These are phyloP conservation scores for Tulasnella sp. DNA, from an alignment of 768 basidiomycete species.

Conservation along the genomic window DNA sequence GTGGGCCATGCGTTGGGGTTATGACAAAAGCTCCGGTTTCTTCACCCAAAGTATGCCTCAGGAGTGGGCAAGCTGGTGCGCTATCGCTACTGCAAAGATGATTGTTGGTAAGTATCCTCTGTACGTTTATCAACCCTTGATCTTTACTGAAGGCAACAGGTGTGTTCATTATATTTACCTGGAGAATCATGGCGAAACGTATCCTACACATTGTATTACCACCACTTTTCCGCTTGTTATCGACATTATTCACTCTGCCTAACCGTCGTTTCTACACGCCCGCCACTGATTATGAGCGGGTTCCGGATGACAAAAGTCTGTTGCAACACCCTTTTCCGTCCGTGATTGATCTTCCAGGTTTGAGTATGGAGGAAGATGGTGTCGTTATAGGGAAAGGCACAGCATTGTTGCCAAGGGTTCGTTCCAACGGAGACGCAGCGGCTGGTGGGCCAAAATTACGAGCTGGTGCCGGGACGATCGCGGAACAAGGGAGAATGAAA, in stretches of 20 bases:
- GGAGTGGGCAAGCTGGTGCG: slow-evolving; percentile 26
- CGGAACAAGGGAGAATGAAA: too few species aligned
- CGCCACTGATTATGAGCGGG: slow-evolving; percentile 69
- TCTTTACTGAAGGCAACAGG: slow-evolving; percentile 36
- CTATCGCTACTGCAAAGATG: slow-evolving; percentile 34
- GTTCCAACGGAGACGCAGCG: too few species aligned
- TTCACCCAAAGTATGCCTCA: slow-evolving; percentile 15
- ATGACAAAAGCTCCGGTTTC: slow-evolving; percentile 14
- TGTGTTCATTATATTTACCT: slow-evolving; percentile 63
- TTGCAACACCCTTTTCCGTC: slow-evolving; percentile 61
- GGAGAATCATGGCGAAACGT: slow-evolving; percentile 80
- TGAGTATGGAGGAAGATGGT: slow-evolving; percentile 1
- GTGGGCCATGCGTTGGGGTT: slow-evolving; percentile 29
- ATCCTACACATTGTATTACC: slow-evolving; percentile 62
- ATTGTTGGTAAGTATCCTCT: slow-evolving; percentile 28
- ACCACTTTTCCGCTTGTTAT: slow-evolving; percentile 65
- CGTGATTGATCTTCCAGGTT: slow-evolving; percentile 60
- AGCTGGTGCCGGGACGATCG: slow-evolving; percentile 3
- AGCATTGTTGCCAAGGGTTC: neutral
- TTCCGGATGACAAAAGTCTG: slow-evolving; percentile 42
- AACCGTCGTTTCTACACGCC: slow-evolving; percentile 80
- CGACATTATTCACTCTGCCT: slow-evolving; percentile 57
- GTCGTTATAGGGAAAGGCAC: slow-evolving; percentile 1
- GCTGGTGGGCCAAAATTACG: too few species aligned
- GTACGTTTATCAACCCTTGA: neutral